Base-by-base conservation (phyloP, 2,329 filamentous ascomycete species). In the Fusarium verticillioides region DNA sequence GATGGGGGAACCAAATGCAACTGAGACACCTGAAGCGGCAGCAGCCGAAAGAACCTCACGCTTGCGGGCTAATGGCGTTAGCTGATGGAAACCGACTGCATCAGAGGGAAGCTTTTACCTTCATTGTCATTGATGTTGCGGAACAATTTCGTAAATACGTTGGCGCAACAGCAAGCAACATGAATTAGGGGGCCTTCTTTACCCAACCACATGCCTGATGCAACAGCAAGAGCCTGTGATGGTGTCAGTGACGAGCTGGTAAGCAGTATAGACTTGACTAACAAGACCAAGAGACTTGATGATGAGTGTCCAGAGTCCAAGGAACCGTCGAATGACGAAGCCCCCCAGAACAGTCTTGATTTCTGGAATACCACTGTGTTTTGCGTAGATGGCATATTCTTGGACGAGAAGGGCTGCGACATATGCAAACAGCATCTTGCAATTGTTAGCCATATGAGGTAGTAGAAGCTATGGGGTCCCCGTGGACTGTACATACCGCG, bases 111-210 rank as follows among this genome's bases (percentile, higher is more conserved):
- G 16, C 16, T 34, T 43, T 7, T 49, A 93, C 93, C 93, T 88
- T 99, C 96, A 79, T 99, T 98, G 59, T 87, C 88, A 73, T 94
- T 94, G 68, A 98, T 92, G 74, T 88, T 83, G 46, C 89, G 86
- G 75, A 97, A 98, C 15, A 96, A 85, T 81, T 97, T 97, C 89
- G 96, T 97, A 79, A 98, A 95, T 15, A 98, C 84, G 79, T 97
- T 97, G 52, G 96, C 95, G 80, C 95, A 98, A 82, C 96, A 98
- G 83, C 96, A 98, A 67, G 96, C 96, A 28, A 98, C 95, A 82
- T 99, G 96, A 10, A 99, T 96, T 42, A 98, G 84, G 2, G 96
- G 96, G 3, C 96, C 96, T 85, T 99, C 96, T 82, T 98, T 98
- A 37, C 96, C 96, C 19, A 98, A 86, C 96, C 96, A 98, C 86